These are phyloP conservation scores for Solanum pennellii DNA, from an alignment of 257 asterid genomes.

Conservation along the genomic window DNA sequence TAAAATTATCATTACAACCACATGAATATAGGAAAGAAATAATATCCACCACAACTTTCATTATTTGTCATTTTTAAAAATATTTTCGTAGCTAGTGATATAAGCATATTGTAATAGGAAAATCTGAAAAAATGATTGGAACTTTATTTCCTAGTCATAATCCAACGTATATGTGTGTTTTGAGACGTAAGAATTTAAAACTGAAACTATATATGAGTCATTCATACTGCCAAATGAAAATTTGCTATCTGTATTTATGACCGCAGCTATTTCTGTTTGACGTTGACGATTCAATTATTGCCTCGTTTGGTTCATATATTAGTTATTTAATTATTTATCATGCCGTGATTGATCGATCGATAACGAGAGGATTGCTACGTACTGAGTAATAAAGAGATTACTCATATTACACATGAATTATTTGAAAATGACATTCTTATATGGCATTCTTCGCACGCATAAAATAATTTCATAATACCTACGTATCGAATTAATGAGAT, in stretches of 20 bases:
- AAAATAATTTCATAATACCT: background rate
- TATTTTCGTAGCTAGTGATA: background rate
- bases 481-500: background rate
- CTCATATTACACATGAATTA: background rate
- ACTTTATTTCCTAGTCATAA: background rate
- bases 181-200: background rate
- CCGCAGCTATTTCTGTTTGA: background rate
- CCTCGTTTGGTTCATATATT: background rate
- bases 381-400: background rate
- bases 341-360: background rate
- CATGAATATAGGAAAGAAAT: background rate
- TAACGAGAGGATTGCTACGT: background rate
- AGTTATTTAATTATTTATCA: background rate
- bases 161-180: background rate
- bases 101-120: background rate
- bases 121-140: background rate
- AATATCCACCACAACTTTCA: background rate
- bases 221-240: background rate
- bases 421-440: background rate
- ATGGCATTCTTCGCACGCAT: background rate
- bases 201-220: background rate
- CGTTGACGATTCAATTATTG: background rate
- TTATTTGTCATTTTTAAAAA: background rate
- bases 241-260: background rate
- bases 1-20: background rate